phyloP scores from a whole-genome alignment of 1,139 yeast genomes.

The Kurtzmaniella natalensis region DNA sequence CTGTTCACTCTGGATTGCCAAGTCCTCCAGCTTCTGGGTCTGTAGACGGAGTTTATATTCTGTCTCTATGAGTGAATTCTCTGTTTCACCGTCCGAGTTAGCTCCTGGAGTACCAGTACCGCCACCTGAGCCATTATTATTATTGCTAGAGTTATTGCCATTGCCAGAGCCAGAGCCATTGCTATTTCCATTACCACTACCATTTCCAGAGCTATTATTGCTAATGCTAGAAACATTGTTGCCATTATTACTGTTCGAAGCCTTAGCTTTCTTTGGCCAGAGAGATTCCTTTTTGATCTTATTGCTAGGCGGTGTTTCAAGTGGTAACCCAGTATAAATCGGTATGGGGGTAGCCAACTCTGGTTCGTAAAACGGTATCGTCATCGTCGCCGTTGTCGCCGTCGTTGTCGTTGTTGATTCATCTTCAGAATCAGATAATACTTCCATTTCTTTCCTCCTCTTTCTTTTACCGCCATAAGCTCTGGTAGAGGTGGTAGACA shows the following conservation, averaged over 20 bases:
- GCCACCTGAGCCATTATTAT: constrained; percentile 4
- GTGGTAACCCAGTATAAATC: constrained; percentile 60
- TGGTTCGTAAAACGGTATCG: constrained; percentile 50
- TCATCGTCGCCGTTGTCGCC: background rate
- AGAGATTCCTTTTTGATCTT: constrained; percentile 50
- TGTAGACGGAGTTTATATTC: background rate
- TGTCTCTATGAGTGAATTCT: background rate
- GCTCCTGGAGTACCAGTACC: constrained; percentile 3
- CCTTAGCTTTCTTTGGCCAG: constrained; percentile 32
- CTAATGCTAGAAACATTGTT: background rate
- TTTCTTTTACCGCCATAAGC: too few relatives aligned
- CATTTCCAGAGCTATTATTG: background rate
- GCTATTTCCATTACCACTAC: too few relatives aligned
- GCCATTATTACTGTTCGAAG: constrained; percentile 6
- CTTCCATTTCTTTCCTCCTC: too few relatives aligned
- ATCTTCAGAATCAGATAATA: too few relatives aligned
- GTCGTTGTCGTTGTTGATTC: background rate
- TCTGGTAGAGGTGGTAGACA: too few relatives aligned
- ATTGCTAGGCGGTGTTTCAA: constrained; percentile 57
- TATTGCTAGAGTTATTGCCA: background rate
- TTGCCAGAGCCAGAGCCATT: background rate
- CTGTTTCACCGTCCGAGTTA: constrained; percentile 6
- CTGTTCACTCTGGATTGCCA: background rate
- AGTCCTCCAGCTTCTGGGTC: background rate
- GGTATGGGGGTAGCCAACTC: constrained; percentile 48